Base-by-base conservation (phyloP, 139 green algal genomes). In the Micractinium sp. region DNA sequence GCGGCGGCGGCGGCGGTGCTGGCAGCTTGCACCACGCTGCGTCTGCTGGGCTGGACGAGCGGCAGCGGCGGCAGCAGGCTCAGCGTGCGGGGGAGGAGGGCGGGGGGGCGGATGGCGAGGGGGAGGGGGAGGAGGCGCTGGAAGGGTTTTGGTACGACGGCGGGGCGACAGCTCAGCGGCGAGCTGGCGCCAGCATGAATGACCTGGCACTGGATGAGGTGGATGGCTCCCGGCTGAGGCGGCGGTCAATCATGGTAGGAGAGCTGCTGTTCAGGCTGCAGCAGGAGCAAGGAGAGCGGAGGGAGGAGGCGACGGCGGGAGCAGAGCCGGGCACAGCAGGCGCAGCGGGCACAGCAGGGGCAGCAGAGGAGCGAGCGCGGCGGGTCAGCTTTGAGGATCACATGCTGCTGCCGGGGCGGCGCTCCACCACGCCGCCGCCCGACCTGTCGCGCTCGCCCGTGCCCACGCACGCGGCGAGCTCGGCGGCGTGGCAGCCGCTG, bases 221-320 rank as follows among this genome's bases (percentile, higher is more conserved):
- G 2, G 53, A 85, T 47, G 29, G 20, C 31, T 27, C 12, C 4
- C 47, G 15, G 79, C 79, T 71, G 79, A 53, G 79, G 31, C 47
- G 79, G 29, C 79, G 79, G 15, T 85, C 79, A 0, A 85, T 85
- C 47, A 84, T 84, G 79, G 79, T 84, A 0, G 79, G 79, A 12
- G 79, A 84, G 41, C 27, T 84, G 41, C 41, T 39, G 23, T 39
- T 38, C 41, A 35, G 47, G 41, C 79, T 84, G 79, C 41, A 84
- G 41, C 27, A 39, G 41, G 29, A 84, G 29, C 38, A 82, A 22
- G 41, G 9, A 12, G 4, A 39, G 41, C n/a, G n/a, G n/a, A n/a
- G n/a, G n/a, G 35, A 4, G 35, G 36, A 35, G 35, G 36, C 75
- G 36, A 35, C 75, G 75, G 75, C 73, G 23, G 13, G 2, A 1